Conservation (phyloP, 2,329 filamentous ascomycete species). For the Calonectria crousiana region DNA sequence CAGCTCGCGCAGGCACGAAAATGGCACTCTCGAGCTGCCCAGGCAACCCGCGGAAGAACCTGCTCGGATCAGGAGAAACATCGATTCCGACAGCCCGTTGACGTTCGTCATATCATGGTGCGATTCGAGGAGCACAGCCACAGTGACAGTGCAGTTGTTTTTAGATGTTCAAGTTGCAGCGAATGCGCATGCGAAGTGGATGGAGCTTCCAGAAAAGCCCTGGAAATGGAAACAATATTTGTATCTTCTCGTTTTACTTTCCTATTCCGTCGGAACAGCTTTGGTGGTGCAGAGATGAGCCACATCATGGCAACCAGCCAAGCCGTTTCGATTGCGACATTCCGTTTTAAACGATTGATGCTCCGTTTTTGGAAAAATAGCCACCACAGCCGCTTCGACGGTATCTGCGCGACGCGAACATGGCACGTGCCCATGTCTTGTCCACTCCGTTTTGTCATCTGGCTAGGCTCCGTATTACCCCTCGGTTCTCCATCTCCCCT, state of each 20-base stretch:
- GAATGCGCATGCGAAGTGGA: neutral
- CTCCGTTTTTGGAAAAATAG: neutral
- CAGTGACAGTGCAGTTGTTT: neutral
- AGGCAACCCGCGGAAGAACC: conserved; percentile 9
- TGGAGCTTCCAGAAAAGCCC: neutral
- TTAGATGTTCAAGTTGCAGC: neutral
- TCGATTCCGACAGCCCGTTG: neutral
- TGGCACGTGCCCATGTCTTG: neutral
- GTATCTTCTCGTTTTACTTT: neutral
- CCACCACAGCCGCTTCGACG: neutral
- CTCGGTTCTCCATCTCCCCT: conserved; percentile 29
- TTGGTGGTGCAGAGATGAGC: neutral
- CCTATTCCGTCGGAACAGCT: no score
- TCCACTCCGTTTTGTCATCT: conserved; percentile 11
- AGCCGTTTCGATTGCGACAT: neutral
- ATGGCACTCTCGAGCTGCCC: conserved; percentile 1
- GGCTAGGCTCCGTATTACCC: conserved; percentile 36
- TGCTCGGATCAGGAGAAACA: conserved; percentile 6
- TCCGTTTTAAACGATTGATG: neutral
- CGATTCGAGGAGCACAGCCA: neutral
- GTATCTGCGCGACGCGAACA: neutral
- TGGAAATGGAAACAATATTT: neutral
- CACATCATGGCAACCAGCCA: neutral
- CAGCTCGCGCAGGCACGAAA: conserved; percentile 1
- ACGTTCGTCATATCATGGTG: neutral